Percentiles rank a stretch among this genome's conserved stretches.
Conservation (phyloP, 106 monocot species). For the Ottelia alismoides region DNA sequence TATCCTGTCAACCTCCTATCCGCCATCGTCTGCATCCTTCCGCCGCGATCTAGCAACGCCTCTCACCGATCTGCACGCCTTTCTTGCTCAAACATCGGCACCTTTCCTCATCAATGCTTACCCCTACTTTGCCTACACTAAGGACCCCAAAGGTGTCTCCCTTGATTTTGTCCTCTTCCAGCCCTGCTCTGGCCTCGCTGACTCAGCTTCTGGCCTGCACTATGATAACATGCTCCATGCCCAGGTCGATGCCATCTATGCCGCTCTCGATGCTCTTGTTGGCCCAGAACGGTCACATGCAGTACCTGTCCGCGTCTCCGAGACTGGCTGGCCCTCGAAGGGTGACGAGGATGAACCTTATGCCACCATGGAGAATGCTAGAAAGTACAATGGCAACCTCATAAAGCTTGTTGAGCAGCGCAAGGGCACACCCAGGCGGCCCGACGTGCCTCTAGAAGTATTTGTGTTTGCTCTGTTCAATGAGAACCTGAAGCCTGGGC, state of each 20-base stretch:
- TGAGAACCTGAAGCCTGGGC: conserved; percentile 76
- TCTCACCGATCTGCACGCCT: conserved; percentile 50
- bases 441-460: conserved; percentile 54
- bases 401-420: conserved; percentile 49
- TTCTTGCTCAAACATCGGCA: conserved; percentile 57
- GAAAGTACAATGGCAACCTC: conserved; percentile 63
- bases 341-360: conserved; percentile 65
- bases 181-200: conserved; percentile 50
- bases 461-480: conserved; percentile 87
- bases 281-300: too few relatives aligned
- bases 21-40: conserved; percentile 77
- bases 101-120: conserved; percentile 85
- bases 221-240: conserved; percentile 98
- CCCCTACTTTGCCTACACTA: conserved; percentile 85
- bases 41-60: conserved; percentile 22
- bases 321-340: conserved; percentile 90
- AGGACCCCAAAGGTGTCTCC: conserved; percentile 30
- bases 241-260: conserved; percentile 72
- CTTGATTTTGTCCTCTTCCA: conserved; percentile 65
- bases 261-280: conserved; percentile 50
- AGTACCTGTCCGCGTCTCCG: conserved; percentile 70
- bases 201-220: conserved; percentile 41
- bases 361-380: conserved; percentile 65
- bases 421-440: conserved; percentile 67
- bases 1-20: conserved; percentile 51